phyloP scores from a whole-genome alignment of 257 asterid genomes.

The Henckelia pumila region DNA sequence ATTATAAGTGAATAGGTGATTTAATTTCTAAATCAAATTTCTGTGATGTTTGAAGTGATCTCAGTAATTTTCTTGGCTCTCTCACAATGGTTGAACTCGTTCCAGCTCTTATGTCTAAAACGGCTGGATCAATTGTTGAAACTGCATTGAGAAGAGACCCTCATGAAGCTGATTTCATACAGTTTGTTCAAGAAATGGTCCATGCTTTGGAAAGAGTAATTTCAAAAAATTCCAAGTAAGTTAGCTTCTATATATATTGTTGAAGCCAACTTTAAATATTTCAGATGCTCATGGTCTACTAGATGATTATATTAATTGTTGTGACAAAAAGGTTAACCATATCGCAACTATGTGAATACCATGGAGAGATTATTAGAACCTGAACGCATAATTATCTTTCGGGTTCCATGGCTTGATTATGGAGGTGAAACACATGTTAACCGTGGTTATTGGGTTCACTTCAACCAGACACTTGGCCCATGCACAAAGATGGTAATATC shows the following conservation, averaged over 20 bases:
- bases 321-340: slow-evolving; percentile 29
- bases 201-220: slow-evolving; percentile 97
- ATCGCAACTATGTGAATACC: slow-evolving; percentile 75
- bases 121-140: slow-evolving; percentile 99
- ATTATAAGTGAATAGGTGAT: neutral
- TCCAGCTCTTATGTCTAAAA: slow-evolving; percentile 93
- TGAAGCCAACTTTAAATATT: slow-evolving; percentile 11
- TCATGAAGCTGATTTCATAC: slow-evolving; percentile 86
- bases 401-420: slow-evolving; percentile 98
- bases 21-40: slow-evolving; percentile 21
- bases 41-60: slow-evolving; percentile 8
- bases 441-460: slow-evolving; percentile 93
- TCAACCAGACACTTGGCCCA: slow-evolving; percentile 95
- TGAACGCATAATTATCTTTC: slow-evolving; percentile 79
- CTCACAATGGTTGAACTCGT: slow-evolving; percentile 35
- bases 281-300: neutral
- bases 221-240: slow-evolving; percentile 88
- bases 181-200: slow-evolving; percentile 89
- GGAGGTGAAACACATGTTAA: slow-evolving; percentile 90
- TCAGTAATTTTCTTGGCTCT: slow-evolving; percentile 23
- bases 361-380: slow-evolving; percentile 98
- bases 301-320: slow-evolving; percentile 18
- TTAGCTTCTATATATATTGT: slow-evolving; percentile 13
- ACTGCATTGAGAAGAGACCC: slow-evolving; percentile 97
- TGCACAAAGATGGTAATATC: no score